These are phyloP conservation scores for Peltaster fructicola DNA, from an alignment of 2,329 filamentous ascomycete genomes.

Conservation along the genomic window DNA sequence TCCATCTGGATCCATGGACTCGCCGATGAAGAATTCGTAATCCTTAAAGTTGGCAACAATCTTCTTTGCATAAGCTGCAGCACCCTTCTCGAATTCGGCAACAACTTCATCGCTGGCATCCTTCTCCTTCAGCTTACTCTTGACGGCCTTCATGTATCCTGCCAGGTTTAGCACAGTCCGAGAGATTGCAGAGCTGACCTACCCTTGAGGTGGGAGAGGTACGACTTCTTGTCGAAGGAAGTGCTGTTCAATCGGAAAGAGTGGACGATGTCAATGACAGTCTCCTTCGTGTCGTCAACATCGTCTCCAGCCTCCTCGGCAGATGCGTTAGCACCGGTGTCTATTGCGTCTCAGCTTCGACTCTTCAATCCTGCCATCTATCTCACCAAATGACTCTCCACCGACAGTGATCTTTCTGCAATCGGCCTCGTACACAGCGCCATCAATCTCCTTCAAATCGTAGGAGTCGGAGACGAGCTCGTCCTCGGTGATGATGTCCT, in stretches of 20 bases:
- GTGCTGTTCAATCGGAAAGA: constrained; percentile 77
- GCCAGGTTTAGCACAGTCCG: neutral
- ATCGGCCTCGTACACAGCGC: constrained; percentile 74
- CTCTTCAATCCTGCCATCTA: neutral
- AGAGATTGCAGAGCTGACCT: too few species aligned
- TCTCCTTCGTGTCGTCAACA: constrained; percentile 49
- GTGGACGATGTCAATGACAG: constrained; percentile 85
- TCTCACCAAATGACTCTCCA: constrained; percentile 53
- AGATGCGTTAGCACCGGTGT: constrained; percentile 91
- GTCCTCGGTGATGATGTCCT: constrained; percentile 82
- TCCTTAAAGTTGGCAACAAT: constrained; percentile 79
- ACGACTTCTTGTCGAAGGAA: constrained; percentile 73
- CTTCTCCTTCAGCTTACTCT: constrained; percentile 47
- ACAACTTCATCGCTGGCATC: constrained; percentile 47
- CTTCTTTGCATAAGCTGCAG: constrained; percentile 61
- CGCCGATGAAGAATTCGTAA: constrained; percentile 85
- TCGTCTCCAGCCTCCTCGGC: constrained; percentile 68
- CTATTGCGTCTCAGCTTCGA: constrained; percentile 27
- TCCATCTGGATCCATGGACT: constrained; percentile 82
- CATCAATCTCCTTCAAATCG: constrained; percentile 63
- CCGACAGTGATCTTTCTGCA: constrained; percentile 77
- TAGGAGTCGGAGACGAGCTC: constrained; percentile 96
- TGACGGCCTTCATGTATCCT: constrained; percentile 89
- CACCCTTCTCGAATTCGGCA: constrained; percentile 63
- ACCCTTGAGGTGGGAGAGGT: constrained; percentile 75